Percentiles rank a stretch among this genome's conserved stretches.
phyloP scores from a whole-genome alignment of 176 grass and related monocot species.

The Juncus inflexus region DNA sequence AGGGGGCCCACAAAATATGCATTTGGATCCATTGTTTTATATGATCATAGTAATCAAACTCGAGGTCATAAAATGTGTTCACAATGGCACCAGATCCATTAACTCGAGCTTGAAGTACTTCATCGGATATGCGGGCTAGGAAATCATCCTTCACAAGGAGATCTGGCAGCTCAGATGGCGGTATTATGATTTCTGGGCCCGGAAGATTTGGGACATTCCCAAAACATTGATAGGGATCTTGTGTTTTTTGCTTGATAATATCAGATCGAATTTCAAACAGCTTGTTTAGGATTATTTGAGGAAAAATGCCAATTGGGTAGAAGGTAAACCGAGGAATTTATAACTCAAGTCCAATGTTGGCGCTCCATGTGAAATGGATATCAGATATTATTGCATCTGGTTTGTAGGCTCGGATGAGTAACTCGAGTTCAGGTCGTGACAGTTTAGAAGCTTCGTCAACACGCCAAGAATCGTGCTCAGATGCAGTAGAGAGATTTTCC shows the following conservation, averaged over 20 bases:
- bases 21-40: background rate
- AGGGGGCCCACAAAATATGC: conserved; percentile 32
- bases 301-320: background rate
- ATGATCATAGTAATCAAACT: conserved; percentile 16
- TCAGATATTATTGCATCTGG: conserved; percentile 32
- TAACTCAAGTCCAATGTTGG: conserved; percentile 2
- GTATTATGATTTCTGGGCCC: conserved; percentile 22
- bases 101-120: background rate
- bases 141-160: background rate
- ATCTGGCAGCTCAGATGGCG: conserved; percentile 19
- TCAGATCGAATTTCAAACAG: background rate
- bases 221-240: conserved; percentile 6
- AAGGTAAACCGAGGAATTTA: conserved; percentile 17
- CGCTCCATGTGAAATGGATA: conserved; percentile 26
- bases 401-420: conserved; percentile 10
- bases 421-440: background rate
- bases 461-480: conserved; percentile 7
- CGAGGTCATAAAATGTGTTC: conserved; percentile 30
- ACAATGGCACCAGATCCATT: background rate
- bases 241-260: background rate
- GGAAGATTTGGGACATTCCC: background rate
- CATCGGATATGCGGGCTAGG: rapidly evolving
- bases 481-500: conserved; percentile 17
- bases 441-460: background rate
- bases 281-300: background rate